phyloP scores from a whole-genome alignment of 371 early-diverging fungal species.

The Mucor circinelloides region DNA sequence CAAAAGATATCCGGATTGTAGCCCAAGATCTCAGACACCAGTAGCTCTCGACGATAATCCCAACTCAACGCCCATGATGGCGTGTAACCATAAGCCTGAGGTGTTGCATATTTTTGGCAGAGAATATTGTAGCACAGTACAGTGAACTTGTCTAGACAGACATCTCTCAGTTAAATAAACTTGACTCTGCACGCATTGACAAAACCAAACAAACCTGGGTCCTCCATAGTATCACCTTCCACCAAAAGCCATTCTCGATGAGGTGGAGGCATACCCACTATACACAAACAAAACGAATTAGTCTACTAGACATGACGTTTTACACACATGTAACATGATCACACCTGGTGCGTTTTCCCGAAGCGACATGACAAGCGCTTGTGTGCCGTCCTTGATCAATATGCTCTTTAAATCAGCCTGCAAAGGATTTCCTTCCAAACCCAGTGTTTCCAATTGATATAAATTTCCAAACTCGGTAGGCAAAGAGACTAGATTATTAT shows the following conservation, averaged over 20 bases:
- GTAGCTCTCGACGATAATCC: slow-evolving; percentile 92
- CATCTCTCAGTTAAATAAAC: not conserved
- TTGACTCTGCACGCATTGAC: not conserved
- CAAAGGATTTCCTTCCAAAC: slow-evolving; percentile 97
- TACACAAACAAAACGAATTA: slow-evolving; percentile 21
- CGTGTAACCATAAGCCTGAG: slow-evolving; percentile 91
- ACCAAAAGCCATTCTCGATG: slow-evolving; percentile 92
- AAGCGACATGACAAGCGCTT: slow-evolving; percentile 86
- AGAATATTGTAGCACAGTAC: slow-evolving; percentile 97
- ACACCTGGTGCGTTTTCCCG: slow-evolving; percentile 90
- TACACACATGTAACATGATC: not conserved
- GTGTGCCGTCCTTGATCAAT: slow-evolving; percentile 87
- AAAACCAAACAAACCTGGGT: slow-evolving; percentile 26
- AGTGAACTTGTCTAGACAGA: slow-evolving; percentile 71
- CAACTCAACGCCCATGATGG: slow-evolving; percentile 97
- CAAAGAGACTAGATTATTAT: slow-evolving; percentile 88
- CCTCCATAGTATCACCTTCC: slow-evolving; percentile 47
- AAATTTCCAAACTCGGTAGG: slow-evolving; percentile 95
- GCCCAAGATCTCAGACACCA: slow-evolving; percentile 87
- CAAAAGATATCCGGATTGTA: slow-evolving; percentile 95
- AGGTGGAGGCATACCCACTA: slow-evolving; percentile 82
- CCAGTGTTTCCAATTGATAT: slow-evolving; percentile 90
- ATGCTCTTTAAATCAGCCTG: slow-evolving; percentile 81
- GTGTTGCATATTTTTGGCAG: slow-evolving; percentile 89
- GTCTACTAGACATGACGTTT: too few species aligned